Evolutionary conservation across 495 filamentous ascomycete species (phyloP).

Genomic region (Penicillium bovifimosum): DNA sequence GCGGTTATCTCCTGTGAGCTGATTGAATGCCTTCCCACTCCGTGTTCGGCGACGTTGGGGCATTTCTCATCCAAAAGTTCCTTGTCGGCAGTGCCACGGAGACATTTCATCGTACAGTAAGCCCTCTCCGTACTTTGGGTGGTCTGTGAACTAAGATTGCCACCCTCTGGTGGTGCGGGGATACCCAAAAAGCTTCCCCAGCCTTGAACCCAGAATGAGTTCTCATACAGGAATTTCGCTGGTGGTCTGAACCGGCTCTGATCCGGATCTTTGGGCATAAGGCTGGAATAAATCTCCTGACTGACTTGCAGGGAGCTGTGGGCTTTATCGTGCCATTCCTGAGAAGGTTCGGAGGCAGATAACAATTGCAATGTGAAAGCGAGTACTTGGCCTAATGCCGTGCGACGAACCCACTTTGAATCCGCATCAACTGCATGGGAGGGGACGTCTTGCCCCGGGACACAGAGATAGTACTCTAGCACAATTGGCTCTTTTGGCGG

Average conservation of each 20-base stretch:
- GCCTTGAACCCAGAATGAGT: neutral
- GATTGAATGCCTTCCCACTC: conserved; percentile 15
- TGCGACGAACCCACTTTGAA: conserved; percentile 30
- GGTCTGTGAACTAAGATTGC: neutral
- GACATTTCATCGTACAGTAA: conserved; percentile 27
- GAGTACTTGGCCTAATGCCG: conserved; percentile 42
- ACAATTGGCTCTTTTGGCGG: conserved; percentile 23
- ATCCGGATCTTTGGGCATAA: neutral
- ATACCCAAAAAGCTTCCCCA: neutral
- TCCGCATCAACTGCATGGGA: conserved; percentile 7
- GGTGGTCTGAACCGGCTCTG: neutral
- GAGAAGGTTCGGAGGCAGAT: conserved; percentile 23
- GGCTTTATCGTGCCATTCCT: conserved; percentile 35
- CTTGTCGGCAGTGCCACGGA: conserved; percentile 20
- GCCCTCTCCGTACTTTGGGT: conserved; percentile 12
- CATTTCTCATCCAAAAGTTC: conserved; percentile 22
- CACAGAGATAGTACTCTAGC: conserved; percentile 26
- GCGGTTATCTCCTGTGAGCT: conserved; percentile 17
- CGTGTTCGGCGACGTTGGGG: conserved; percentile 20
- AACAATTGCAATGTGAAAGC: conserved; percentile 44
- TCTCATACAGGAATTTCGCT: neutral
- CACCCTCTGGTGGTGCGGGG: neutral
- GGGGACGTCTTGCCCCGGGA: conserved; percentile 29
- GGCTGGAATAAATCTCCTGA: neutral
- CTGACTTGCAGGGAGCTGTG: neutral